These are phyloP conservation scores for Saturnispora silvae DNA, from an alignment of 805 yeast species.

Conservation along the genomic window DNA sequence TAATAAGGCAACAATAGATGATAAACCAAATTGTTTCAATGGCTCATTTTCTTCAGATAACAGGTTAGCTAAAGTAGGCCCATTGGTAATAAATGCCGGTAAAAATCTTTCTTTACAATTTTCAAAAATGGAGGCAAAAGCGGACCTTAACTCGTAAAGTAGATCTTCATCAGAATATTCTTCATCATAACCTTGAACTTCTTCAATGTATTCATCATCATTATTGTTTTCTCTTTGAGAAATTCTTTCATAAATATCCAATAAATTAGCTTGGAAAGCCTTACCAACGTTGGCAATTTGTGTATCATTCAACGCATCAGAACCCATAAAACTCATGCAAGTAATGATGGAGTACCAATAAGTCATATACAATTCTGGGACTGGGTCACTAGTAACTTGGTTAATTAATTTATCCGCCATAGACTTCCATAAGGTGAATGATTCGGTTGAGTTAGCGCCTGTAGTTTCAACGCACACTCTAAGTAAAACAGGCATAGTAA, in stretches of 20 bases:
- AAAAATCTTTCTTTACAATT: constrained; percentile 47
- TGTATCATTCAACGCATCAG: constrained; percentile 41
- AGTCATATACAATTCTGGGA: constrained; percentile 69
- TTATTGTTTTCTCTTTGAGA: constrained; percentile 59
- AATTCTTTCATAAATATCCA: constrained; percentile 61
- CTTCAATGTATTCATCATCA: constrained; percentile 85
- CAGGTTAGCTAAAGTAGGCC: constrained; percentile 53
- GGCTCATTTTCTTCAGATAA: constrained; percentile 59
- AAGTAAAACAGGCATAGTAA: constrained; percentile 68
- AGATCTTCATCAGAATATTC: constrained; percentile 85
- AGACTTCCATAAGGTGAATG: constrained; percentile 60
- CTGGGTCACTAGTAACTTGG: constrained; percentile 67
- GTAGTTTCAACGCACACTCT: constrained; percentile 49
- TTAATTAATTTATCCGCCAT: constrained; percentile 58
- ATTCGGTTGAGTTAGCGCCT: constrained; percentile 46
- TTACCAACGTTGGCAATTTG: constrained; percentile 49
- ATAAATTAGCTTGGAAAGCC: constrained; percentile 49
- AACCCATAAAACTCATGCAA: constrained; percentile 59
- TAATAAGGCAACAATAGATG: constrained; percentile 68
- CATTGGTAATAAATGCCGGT: constrained; percentile 51
- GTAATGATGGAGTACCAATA: constrained; percentile 65
- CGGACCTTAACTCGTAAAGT: constrained; percentile 74
- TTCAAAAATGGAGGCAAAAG: constrained; percentile 60
- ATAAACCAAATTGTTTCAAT: constrained; percentile 65
- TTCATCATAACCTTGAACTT: constrained; percentile 72